Conservation (phyloP, 2,329 filamentous ascomycete genomes). For the Didymella sp. region DNA sequence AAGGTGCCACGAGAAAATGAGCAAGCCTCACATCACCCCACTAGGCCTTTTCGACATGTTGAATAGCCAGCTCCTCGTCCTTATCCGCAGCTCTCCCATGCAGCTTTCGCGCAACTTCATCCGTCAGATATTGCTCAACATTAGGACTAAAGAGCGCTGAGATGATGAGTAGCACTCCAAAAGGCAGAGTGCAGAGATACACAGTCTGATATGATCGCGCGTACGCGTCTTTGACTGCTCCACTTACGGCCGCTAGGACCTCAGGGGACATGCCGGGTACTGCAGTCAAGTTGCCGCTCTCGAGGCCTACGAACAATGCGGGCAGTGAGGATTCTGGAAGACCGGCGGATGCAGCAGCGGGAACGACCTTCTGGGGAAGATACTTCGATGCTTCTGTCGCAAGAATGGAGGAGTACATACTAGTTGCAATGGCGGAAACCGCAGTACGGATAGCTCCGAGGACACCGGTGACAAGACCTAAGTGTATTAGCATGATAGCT, state of each 20-base stretch:
- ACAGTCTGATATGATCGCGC: background rate
- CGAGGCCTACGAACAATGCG: background rate
- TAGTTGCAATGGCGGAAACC: background rate
- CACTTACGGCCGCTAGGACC: background rate
- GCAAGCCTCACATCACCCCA: too few species aligned
- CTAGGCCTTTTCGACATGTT: background rate
- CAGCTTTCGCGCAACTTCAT: background rate
- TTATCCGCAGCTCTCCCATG: background rate
- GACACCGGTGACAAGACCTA: background rate
- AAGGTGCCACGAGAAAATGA: too few species aligned
- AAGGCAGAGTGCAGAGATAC: background rate
- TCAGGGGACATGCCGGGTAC: background rate
- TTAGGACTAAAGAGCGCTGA: background rate
- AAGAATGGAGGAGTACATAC: background rate
- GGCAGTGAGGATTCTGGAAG: background rate
- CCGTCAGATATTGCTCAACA: background rate
- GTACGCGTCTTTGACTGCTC: background rate
- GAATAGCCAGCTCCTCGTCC: background rate
- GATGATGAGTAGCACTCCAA: background rate
- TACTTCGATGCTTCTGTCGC: background rate
- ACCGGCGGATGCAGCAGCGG: background rate
- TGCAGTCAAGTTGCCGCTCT: background rate
- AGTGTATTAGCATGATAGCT: too few species aligned
- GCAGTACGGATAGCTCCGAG: background rate
- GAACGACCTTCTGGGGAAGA: background rate